Evolutionary conservation across 345 rosid species (phyloP).

Genomic region (Camelina neglecta): DNA sequence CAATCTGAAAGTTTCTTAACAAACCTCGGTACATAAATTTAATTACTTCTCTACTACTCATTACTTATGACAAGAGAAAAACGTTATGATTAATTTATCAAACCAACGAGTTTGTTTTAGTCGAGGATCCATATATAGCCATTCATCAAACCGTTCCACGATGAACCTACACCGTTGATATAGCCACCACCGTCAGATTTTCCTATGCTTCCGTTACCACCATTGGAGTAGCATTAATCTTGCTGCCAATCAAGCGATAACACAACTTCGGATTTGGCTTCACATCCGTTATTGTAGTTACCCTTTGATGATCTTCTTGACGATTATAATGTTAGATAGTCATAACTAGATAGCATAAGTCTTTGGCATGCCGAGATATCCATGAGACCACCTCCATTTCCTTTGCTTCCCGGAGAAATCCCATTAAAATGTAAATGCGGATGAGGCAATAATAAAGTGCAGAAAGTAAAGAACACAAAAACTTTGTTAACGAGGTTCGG

Average conservation of each 20-base stretch:
- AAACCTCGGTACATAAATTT: conserved; percentile 21
- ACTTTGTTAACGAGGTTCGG: too few relatives aligned
- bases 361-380: conserved; percentile 60
- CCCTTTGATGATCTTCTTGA: conserved; percentile 48
- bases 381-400: conserved; percentile 52
- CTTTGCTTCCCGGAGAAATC: conserved; percentile 35
- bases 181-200: conserved; percentile 46
- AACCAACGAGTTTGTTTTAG: conserved; percentile 44
- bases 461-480: too few relatives aligned
- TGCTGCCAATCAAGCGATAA: conserved; percentile 89
- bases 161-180: conserved; percentile 43
- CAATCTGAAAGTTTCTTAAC: not conserved
- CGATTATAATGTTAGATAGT: conserved; percentile 49
- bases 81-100: conserved; percentile 23
- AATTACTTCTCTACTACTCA: not conserved
- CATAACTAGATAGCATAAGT: conserved; percentile 60
- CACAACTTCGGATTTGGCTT: conserved; percentile 68
- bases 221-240: conserved; percentile 64
- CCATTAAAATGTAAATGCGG: conserved; percentile 20
- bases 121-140: conserved; percentile 39
- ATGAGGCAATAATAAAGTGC: too few relatives aligned
- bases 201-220: conserved; percentile 28
- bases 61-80: conserved; percentile 25
- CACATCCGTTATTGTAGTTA: conserved; percentile 55
- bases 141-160: conserved; percentile 47